Percentiles rank a stretch among this genome's conserved stretches.
Conservation (phyloP, 164 flowering plant genomes). For the Euptelea pleiosperma region DNA sequence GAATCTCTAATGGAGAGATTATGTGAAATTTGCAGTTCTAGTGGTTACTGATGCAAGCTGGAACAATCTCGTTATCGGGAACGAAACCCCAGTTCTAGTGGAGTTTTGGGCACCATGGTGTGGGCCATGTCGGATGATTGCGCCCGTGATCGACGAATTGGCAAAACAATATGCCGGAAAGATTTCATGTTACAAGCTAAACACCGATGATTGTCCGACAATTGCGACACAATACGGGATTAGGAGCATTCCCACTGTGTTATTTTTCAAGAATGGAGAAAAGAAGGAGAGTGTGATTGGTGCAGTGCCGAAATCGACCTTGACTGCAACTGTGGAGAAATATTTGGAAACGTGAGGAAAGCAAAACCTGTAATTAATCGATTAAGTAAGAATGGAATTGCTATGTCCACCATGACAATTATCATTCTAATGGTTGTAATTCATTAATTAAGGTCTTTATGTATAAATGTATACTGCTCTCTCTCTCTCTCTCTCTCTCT, state of each 20-base stretch:
- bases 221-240: constrained; percentile 64
- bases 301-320: constrained; percentile 70
- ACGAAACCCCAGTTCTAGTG: constrained; percentile 52
- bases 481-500: too few relatives aligned
- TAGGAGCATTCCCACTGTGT: constrained; percentile 75
- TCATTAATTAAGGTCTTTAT: too few relatives aligned
- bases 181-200: constrained; percentile 59
- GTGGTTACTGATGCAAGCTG: constrained; percentile 59
- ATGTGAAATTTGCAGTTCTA: constrained; percentile 36
- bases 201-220: constrained; percentile 65
- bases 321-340: constrained; percentile 58
- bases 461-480: too few relatives aligned
- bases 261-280: constrained; percentile 81
- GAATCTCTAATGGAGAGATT: neutral
- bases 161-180: constrained; percentile 67
- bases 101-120: constrained; percentile 98
- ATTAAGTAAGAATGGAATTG: constrained; percentile 10
- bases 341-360: constrained; percentile 30
- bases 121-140: constrained; percentile 84
- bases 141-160: constrained; percentile 61
- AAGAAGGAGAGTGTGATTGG: constrained; percentile 75
- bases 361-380: neutral
- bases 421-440: too few relatives aligned
- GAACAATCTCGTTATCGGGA: constrained; percentile 41
- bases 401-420: too few relatives aligned